Conservation (phyloP, 805 yeast species). For the Lipomyces starkeyi region DNA sequence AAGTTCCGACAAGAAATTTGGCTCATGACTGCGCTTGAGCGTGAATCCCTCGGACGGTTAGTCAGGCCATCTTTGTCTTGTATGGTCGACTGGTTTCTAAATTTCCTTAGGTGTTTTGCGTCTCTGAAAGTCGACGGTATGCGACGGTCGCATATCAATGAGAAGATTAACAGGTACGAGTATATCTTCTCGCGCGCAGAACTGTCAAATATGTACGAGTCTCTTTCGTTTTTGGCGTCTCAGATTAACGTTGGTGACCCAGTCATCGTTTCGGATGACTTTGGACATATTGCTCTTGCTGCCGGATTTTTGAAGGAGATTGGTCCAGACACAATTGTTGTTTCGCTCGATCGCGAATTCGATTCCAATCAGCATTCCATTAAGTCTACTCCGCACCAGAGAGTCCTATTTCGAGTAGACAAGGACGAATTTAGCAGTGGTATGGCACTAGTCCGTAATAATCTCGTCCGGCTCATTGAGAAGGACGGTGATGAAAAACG, state of each 20-base stretch:
- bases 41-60: conserved; percentile 66
- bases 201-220: conserved; percentile 9
- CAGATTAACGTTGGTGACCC: conserved; percentile 66
- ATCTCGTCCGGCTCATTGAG: conserved; percentile 70
- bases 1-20: conserved; percentile 68
- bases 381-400: neutral
- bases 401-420: conserved; percentile 66
- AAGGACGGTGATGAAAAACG: conserved; percentile 54
- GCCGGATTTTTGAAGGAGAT: conserved; percentile 62
- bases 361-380: conserved; percentile 6
- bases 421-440: conserved; percentile 79
- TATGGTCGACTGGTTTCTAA: conserved; percentile 22
- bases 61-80: neutral
- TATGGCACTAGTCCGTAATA: conserved; percentile 75
- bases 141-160: neutral
- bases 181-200: conserved; percentile 23
- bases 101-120: conserved; percentile 47
- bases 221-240: conserved; percentile 46
- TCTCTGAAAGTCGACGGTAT: conserved; percentile 52
- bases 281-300: conserved; percentile 76
- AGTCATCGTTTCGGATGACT: conserved; percentile 77
- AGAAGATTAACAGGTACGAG: conserved; percentile 14
- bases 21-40: conserved; percentile 61
- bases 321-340: conserved; percentile 51
- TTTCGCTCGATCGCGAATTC: conserved; percentile 63